A percentile compares a stretch with the other conserved stretches of the same genome.
phyloP scores from a whole-genome alignment of 345 rosid species.

The Microcos paniculata region DNA sequence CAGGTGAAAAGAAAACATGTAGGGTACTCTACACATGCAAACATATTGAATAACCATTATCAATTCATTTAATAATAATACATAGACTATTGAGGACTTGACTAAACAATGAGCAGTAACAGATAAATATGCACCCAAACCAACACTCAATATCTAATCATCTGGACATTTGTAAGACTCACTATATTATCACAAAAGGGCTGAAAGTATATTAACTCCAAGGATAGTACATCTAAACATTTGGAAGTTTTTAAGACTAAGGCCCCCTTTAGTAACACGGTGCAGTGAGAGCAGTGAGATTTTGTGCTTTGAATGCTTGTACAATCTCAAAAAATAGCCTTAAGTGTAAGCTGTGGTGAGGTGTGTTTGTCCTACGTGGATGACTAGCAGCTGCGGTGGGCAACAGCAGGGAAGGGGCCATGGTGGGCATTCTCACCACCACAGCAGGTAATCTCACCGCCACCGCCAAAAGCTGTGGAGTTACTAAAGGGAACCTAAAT shows the following conservation, averaged over 20 bases:
- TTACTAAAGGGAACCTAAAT: no score
- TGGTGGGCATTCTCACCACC: no score
- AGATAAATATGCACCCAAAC: neutral
- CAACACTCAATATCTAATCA: neutral
- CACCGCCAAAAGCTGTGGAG: no score
- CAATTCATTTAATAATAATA: neutral
- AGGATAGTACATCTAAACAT: conserved; percentile 33
- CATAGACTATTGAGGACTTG: neutral
- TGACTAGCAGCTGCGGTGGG: no score
- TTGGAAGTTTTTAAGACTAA: neutral
- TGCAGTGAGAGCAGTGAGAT: no score
- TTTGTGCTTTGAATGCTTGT: no score
- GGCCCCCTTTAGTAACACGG: no score
- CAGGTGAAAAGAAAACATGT: neutral
- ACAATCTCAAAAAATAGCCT: no score
- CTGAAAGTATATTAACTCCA: conserved; percentile 49
- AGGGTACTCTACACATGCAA: neutral
- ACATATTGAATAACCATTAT: neutral
- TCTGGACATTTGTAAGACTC: neutral
- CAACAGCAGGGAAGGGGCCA: no score
- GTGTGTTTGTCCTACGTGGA: no score
- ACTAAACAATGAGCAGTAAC: neutral
- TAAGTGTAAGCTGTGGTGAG: no score
- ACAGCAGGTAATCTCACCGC: no score
- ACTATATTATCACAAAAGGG: conserved; percentile 1